A percentile compares a stretch with the other conserved stretches of the same genome.
These are phyloP conservation scores for Stenogyne calaminthoides DNA, from an alignment of 305 asterid genomes.

Conservation along the genomic window DNA sequence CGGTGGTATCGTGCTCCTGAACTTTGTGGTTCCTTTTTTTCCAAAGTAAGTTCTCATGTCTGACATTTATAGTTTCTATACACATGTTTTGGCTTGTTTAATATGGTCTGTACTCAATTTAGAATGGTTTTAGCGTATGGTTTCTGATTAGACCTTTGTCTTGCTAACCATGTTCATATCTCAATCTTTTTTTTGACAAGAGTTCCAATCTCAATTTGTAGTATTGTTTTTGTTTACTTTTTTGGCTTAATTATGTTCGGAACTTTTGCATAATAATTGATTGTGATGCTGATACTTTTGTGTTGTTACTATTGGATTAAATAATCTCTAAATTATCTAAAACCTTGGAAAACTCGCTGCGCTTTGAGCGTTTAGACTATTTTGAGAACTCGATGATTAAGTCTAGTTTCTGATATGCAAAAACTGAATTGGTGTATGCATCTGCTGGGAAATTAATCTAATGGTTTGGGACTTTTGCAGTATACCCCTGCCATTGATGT, in stretches of 20 bases:
- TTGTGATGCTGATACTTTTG: background rate
- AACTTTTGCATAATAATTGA: background rate
- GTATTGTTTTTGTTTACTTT: no score
- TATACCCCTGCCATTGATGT: conserved; percentile 97
- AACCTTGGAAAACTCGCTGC: conserved; percentile 1
- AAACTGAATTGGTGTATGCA: background rate
- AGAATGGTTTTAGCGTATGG: background rate
- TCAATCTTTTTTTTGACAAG: no score
- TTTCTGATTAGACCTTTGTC: conserved; percentile 12
- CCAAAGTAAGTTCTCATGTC: conserved; percentile 65
- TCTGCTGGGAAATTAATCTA: background rate
- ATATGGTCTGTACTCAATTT: no score
- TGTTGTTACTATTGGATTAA: background rate
- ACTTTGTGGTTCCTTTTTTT: conserved; percentile 94
- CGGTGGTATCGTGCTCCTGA: conserved; percentile 99
- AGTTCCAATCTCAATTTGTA: no score
- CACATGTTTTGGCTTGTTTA: conserved; percentile 2
- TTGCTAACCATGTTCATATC: background rate
- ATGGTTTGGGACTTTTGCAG: conserved; percentile 44
- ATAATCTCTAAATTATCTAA: background rate
- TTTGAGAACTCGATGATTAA: background rate
- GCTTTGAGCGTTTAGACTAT: background rate
- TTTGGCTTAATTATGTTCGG: background rate
- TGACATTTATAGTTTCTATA: background rate
- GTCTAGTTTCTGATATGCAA: background rate